Base-by-base conservation (phyloP, 1,284 basidiomycete species). In the Hymenochaete sp. region DNA sequence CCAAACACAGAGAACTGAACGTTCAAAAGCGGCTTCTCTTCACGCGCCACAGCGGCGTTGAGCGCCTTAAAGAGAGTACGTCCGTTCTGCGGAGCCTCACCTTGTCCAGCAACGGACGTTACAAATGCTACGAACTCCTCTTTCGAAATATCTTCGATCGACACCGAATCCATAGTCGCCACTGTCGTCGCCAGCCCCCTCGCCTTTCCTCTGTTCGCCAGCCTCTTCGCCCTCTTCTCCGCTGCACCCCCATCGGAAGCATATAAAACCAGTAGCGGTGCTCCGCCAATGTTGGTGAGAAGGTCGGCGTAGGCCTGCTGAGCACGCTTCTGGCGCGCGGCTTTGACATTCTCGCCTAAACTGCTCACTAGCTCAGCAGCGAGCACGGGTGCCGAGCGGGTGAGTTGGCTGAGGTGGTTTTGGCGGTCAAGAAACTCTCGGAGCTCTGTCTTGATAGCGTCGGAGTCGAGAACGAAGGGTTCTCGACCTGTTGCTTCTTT, bases 21-120 rank as follows among this genome's bases (percentile, higher is more conserved):
- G 50, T 79, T 79, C 32, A 65, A 53, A 43, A 89, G 68, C 6
- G 70, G 67, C 44, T 63, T 67, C 45, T 83, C 77, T 14, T 73
- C 72, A 28, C 72, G 68, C 14, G 73, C 63, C 0, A 71, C 72
- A 25, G 82, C 75, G 39, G 81, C 81, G 58, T 84, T 84, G 52
- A 93, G 56, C 2, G 87, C 75, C 70, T 96, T 98, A 73, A 85
- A 84, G 61, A 93, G 82, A 49, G 81, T 81, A 38, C 96, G 78
- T 31, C 87, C 95, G 63, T 98, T 98, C 68, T 98, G 93, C 19
- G 95, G 96, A 38, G 92, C 81, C 67, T 98, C 95, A 50, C 96
- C 95, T 65, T 98, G 96, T 21, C 95, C 96, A n/a, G 96, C 95
- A n/a, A 87, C 89, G 27, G 91, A 95, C 10, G 90, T 93, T 55